Base-by-base conservation (phyloP, 345 rosid species). In the Aquilaria malaccensis region DNA sequence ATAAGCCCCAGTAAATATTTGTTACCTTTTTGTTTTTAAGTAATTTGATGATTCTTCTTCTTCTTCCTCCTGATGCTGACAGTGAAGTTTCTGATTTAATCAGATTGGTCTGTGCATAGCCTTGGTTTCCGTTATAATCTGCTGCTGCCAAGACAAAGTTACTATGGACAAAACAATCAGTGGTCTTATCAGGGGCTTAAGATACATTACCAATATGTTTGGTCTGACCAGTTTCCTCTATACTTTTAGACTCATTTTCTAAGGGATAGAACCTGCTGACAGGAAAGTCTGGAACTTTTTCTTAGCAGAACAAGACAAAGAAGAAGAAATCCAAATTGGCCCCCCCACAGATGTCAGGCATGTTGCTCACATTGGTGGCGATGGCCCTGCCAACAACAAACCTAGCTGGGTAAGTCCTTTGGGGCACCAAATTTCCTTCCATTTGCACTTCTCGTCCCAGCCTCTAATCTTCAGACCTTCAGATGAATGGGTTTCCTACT, bases 301-400 rank as follows among this genome's bases (percentile, higher is more conserved):
- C 46, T 64, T 31, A 53, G 78, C 77, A 79, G 84, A 73, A 10
- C 82, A 73, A 62, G 86, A 71, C 11, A 80, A 87, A 59, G 95
- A 87, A 63, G 67, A 59, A 37, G 86, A 79, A 30, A 67, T 87
- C 58, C 72, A 85, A 60, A 89, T 89, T 47, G 97, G 91, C 46
- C 59, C 69, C 30, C 95, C 97, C 13, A 89, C 86, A 45, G 88
- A 89, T 76, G 97, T 89, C 58, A 87, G 85, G 65, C 97, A 87
- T 69, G 79, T 89, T 6, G 86, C 95, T 15, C 95, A 89, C 63
- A 79, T 89, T 30, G 97, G 92, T 64, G 67, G 77, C 68, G 89
- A 85, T 22, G 89, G 91, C 62, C 85, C 89, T 2, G 74, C 80
- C 14, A 45, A 77, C 47, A 68, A 51, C 61, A 3, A 57, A 4